phyloP scores from a whole-genome alignment of 208 protist species.

The Zelonia costaricensis region DNA sequence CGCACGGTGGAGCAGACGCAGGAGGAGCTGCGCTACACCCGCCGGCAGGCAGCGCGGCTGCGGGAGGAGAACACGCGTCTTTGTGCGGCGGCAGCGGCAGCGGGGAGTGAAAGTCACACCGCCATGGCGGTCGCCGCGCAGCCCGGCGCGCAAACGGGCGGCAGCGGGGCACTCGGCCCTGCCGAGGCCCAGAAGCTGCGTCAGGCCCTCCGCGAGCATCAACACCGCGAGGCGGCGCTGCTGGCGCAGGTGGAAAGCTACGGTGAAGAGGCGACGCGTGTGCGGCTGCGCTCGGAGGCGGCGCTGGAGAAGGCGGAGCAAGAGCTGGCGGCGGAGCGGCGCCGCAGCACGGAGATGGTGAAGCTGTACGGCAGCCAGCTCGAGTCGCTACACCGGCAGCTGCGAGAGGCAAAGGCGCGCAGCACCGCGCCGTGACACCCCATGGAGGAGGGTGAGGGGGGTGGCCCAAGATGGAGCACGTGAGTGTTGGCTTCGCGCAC shows the following conservation, averaged over 20 bases:
- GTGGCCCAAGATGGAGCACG: not conserved
- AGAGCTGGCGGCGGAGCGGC: slow-evolving; percentile 50
- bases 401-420: slow-evolving; percentile 40
- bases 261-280: slow-evolving; percentile 36
- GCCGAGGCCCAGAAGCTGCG: slow-evolving; percentile 18
- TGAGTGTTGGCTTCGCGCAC: too few species aligned
- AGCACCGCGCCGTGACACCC: not conserved
- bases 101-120: not conserved
- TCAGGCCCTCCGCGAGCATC: slow-evolving; percentile 4
- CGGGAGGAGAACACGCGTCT: slow-evolving; percentile 28
- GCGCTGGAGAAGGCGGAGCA: slow-evolving; percentile 32
- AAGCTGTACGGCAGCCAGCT: slow-evolving; percentile 63
- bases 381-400: slow-evolving; percentile 58
- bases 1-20: slow-evolving; percentile 43
- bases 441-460: not conserved
- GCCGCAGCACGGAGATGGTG: slow-evolving; percentile 53
- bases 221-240: slow-evolving; percentile 42
- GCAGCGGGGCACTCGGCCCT: not conserved
- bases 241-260: slow-evolving; percentile 57
- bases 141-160: too few species aligned
- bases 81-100: not conserved
- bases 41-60: slow-evolving; percentile 34
- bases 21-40: slow-evolving; percentile 36
- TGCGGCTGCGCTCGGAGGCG: slow-evolving; percentile 30
- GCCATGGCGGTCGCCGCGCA: not conserved